Evolutionary conservation across 2,329 filamentous ascomycete species (phyloP).

Genomic region (Penicillium sp.): DNA sequence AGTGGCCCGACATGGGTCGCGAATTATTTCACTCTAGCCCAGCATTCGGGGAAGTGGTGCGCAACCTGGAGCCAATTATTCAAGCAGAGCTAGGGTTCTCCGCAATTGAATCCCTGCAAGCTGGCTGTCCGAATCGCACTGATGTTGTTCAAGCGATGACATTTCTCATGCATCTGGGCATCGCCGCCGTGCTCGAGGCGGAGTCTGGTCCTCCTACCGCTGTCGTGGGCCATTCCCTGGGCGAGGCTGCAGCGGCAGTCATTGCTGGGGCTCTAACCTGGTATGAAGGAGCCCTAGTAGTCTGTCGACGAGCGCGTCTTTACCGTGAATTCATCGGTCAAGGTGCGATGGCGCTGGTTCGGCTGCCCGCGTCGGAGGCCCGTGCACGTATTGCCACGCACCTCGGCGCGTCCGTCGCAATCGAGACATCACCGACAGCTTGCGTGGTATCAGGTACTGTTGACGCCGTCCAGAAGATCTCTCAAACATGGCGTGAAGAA

Average conservation of each 20-base stretch:
- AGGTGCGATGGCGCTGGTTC: not conserved
- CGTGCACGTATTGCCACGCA: not conserved
- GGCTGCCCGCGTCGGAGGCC: not conserved
- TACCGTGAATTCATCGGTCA: not conserved
- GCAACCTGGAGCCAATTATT: not conserved
- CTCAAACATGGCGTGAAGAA: not conserved
- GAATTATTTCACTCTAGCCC: not conserved
- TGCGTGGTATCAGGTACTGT: not conserved
- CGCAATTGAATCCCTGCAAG: not conserved
- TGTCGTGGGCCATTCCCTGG: not conserved
- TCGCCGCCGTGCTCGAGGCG: not conserved
- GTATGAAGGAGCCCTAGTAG: not conserved
- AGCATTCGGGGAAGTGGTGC: not conserved
- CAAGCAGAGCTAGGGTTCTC: not conserved
- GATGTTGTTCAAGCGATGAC: not conserved
- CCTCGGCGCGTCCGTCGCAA: not conserved
- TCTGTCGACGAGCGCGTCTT: not conserved
- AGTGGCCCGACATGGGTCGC: not conserved
- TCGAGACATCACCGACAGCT: not conserved
- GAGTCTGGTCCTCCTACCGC: not conserved
- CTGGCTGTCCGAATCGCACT: not conserved
- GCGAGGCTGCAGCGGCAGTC: not conserved
- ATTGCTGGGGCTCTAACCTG: not conserved
- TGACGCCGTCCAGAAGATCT: not conserved
- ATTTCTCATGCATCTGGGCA: not conserved